A percentile compares a stretch with the other conserved stretches of the same genome.
These are phyloP conservation scores for Citrus mangshanensis DNA, from an alignment of 345 rosid genomes.

Conservation along the genomic window DNA sequence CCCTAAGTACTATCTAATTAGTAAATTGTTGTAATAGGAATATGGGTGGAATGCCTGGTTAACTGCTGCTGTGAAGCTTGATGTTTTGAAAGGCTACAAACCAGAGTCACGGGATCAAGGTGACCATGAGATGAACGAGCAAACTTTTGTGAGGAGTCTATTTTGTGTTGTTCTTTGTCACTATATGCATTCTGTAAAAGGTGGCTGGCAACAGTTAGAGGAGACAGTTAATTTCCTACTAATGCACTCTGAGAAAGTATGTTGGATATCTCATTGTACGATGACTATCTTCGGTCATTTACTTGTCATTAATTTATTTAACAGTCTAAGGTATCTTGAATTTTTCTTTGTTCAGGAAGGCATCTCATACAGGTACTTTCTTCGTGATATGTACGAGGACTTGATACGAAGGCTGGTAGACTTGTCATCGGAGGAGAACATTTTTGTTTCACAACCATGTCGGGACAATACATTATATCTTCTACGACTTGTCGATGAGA, in stretches of 20 bases:
- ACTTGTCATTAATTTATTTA: neutral
- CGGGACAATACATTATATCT: constrained; percentile 87
- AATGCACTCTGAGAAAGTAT: constrained; percentile 64
- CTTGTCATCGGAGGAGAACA: constrained; percentile 72
- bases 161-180: constrained; percentile 83
- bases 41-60: constrained; percentile 96
- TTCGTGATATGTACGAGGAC: constrained; percentile 75
- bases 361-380: constrained; percentile 47
- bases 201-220: constrained; percentile 97
- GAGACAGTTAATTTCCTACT: constrained; percentile 84
- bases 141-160: constrained; percentile 59
- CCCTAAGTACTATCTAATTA: constrained; percentile 21
- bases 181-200: constrained; percentile 72
- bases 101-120: constrained; percentile 34
- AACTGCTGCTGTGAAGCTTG: constrained; percentile 66
- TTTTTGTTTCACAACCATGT: constrained; percentile 84
- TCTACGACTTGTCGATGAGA: constrained; percentile 77
- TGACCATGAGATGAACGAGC: constrained; percentile 54
- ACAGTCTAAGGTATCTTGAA: constrained; percentile 5
- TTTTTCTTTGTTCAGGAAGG: constrained; percentile 50
- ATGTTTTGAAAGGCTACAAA: constrained; percentile 55
- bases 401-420: constrained; percentile 69
- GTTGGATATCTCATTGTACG: constrained; percentile 16
- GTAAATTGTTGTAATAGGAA: constrained; percentile 46
- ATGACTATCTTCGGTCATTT: constrained; percentile 4